A percentile compares a stretch with the other conserved stretches of the same genome.
phyloP scores from a whole-genome alignment of 352 stramenopile species.

The Pythium aquatile region DNA sequence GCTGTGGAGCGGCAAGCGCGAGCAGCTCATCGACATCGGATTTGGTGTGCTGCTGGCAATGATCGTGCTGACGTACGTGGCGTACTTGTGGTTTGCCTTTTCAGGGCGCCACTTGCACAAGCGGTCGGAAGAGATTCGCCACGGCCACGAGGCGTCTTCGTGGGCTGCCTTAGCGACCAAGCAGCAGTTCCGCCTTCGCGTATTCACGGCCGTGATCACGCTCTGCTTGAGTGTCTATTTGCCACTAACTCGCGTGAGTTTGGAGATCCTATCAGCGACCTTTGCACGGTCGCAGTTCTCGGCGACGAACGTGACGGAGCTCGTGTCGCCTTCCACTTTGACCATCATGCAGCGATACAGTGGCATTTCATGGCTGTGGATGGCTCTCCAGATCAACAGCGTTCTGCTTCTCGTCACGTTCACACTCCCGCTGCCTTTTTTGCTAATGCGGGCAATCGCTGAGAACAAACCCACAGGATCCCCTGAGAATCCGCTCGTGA shows the following conservation, averaged over 20 bases:
- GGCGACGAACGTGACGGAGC: background rate
- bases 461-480: conserved; percentile 44
- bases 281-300: background rate
- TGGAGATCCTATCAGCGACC: conserved; percentile 33
- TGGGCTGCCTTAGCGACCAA: conserved; percentile 38
- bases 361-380: conserved; percentile 20
- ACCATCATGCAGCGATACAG: conserved; percentile 17
- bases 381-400: conserved; percentile 23
- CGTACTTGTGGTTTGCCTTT: conserved; percentile 44
- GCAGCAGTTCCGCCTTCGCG: conserved; percentile 26
- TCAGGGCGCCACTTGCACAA: conserved; percentile 36
- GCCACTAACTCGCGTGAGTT: conserved; percentile 35
- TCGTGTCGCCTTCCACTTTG: conserved; percentile 16
- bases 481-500: conserved; percentile 36
- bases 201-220: conserved; percentile 38
- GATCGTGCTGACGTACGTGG: conserved; percentile 32
- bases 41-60: conserved; percentile 28
- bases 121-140: conserved; percentile 41
- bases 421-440: conserved; percentile 33
- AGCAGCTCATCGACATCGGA: conserved; percentile 25
- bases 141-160: conserved; percentile 41
- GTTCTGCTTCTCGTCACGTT: conserved; percentile 39
- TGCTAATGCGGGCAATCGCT: conserved; percentile 32
- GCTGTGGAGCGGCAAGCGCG: conserved; percentile 17
- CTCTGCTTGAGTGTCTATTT: conserved; percentile 45